These are phyloP conservation scores for Mangifera indica DNA, from an alignment of 345 rosid genomes.

Conservation along the genomic window DNA sequence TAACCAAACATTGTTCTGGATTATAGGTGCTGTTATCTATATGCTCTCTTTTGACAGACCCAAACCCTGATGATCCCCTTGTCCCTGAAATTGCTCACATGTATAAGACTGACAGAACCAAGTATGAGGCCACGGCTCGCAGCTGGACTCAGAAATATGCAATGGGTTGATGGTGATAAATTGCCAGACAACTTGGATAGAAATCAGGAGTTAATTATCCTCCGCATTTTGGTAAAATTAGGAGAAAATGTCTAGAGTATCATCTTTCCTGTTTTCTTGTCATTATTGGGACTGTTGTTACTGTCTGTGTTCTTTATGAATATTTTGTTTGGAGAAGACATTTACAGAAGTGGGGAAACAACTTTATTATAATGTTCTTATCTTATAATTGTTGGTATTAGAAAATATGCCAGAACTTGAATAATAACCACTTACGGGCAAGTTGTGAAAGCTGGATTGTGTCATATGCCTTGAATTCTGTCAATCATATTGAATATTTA, in stretches of 20 bases:
- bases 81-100: slow-evolving; percentile 23
- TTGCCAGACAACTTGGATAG: background rate
- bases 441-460: too few relatives aligned
- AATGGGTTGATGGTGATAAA: slow-evolving; percentile 11
- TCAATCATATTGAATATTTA: too few relatives aligned
- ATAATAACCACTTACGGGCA: too few relatives aligned
- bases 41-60: slow-evolving; percentile 20
- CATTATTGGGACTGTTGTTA: background rate
- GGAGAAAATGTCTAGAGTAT: background rate
- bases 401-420: too few relatives aligned
- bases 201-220: background rate
- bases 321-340: slow-evolving; percentile 13
- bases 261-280: background rate
- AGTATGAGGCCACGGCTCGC: slow-evolving; percentile 22
- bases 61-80: slow-evolving; percentile 19
- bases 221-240: background rate
- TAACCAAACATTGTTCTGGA: background rate
- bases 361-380: slow-evolving; percentile 2
- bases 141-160: slow-evolving; percentile 24
- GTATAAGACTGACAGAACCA: slow-evolving; percentile 20
- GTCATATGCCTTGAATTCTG: too few relatives aligned
- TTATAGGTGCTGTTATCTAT: slow-evolving; percentile 16
- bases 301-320: slow-evolving; percentile 13
- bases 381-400: background rate
- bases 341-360: background rate